Percentiles rank a stretch among this genome's conserved stretches.
Conservation (phyloP, 179 eudicot genomes). For the Kewa caespitosa region DNA sequence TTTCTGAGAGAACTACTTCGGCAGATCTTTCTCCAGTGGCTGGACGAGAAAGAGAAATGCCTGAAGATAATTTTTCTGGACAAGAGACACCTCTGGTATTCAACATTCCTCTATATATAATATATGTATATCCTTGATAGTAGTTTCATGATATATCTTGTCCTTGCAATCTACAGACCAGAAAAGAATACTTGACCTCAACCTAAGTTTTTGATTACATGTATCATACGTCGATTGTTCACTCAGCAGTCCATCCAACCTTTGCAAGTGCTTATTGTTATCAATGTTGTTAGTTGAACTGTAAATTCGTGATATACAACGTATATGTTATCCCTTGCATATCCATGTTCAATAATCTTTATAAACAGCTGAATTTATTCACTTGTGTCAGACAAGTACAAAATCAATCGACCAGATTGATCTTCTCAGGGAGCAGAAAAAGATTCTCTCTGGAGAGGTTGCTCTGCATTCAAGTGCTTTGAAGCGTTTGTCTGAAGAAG, state of each 20-base stretch:
- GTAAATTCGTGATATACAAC: neutral
- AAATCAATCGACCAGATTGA: conserved; percentile 86
- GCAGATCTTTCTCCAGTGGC: conserved; percentile 54
- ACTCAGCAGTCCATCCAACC: neutral
- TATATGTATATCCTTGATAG: conserved; percentile 1
- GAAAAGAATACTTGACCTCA: too few relatives aligned
- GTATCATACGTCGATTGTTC: neutral
- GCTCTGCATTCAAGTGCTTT: conserved; percentile 85
- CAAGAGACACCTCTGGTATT: conserved; percentile 90
- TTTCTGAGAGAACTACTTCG: conserved; percentile 63
- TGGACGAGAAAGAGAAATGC: conserved; percentile 52
- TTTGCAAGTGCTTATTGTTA: neutral
- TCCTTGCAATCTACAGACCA: too few relatives aligned
- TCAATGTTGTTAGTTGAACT: neutral
- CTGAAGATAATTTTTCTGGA: conserved; percentile 58
- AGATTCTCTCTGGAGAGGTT: conserved; percentile 90
- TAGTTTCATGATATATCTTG: neutral
- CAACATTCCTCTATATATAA: neutral
- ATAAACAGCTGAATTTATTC: conserved; percentile 11
- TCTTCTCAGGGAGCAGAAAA: conserved; percentile 90
- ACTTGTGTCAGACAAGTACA: conserved; percentile 60
- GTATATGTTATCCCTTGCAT: too few relatives aligned
- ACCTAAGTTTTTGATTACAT: neutral
- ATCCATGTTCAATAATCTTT: neutral
- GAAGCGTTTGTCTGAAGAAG: conserved; percentile 88